These are phyloP conservation scores for Acorus calamus DNA, from an alignment of 106 monocot genomes.

Conservation along the genomic window DNA sequence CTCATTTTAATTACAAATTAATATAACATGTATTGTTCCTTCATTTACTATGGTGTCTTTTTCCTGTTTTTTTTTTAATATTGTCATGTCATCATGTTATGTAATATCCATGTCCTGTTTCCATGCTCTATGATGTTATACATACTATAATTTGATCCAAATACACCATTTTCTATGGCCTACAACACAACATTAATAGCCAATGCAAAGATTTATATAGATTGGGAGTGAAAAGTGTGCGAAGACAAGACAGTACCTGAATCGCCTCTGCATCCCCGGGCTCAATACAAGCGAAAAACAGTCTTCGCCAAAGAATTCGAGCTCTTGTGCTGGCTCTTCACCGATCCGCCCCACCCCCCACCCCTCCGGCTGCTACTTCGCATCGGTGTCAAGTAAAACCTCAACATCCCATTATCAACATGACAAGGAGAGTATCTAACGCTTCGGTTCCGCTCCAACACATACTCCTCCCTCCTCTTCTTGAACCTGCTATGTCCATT, in stretches of 20 bases:
- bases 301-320: constrained; percentile 3
- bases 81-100: too few relatives aligned
- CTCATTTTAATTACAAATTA: too few relatives aligned
- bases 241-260: background rate
- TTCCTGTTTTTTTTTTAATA: too few relatives aligned
- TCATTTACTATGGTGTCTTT: too few relatives aligned
- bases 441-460: constrained; percentile 1
- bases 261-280: background rate
- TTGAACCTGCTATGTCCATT: too few relatives aligned
- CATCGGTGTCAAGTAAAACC: constrained; percentile 6
- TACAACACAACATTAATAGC: too few relatives aligned
- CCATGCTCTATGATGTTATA: too few relatives aligned
- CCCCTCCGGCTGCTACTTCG: background rate
- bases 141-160: too few relatives aligned
- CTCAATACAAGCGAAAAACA: constrained; percentile 9
- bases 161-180: too few relatives aligned
- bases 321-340: background rate
- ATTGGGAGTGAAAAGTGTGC: background rate
- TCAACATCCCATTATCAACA: constrained; percentile 2
- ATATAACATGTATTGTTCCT: too few relatives aligned
- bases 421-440: constrained; percentile 3
- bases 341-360: background rate
- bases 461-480: constrained; percentile 1
- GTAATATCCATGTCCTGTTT: too few relatives aligned
- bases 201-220: background rate